Base-by-base conservation (phyloP, 2,329 filamentous ascomycete genomes). In the Alternaria arbusti region DNA sequence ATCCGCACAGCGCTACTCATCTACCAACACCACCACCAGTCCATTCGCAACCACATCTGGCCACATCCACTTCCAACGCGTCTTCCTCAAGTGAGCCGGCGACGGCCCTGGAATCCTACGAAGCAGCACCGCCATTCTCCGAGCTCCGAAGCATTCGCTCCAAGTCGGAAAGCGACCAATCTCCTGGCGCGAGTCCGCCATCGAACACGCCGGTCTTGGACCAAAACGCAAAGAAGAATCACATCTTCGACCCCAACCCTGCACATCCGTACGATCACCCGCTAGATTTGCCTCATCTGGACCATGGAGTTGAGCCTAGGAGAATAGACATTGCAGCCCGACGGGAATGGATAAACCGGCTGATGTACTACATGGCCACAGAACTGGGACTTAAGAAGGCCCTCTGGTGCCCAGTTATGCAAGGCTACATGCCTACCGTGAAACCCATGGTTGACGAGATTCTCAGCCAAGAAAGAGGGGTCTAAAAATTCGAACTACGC, bases 301-400 rank as follows among this genome's bases (percentile, higher is more conserved):
- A 64, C 1, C 61, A 64, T 3, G 66, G 65, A 0, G 62, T 67
- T 1, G 61, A 70, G 22, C 58, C 65, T 3, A 57, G 50, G 17
- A 59, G 25, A 1, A 71, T 77, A 15, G 74, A 78, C 25, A 63
- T 78, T 1, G 59, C 62, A 0, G 73, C 70, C 0, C 51, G 68
- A 7, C 57, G 73, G 0, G 72, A 74, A 49, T 77, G 74, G 75
- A 28, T 78, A 9, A 75, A 76, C 36, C 49, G 68, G 0, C 47
- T 76, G 28, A 40, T 75, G 20, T 75, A 72, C 30, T 78, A 73
- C 32, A 49, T 70, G 2, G 74, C 61, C 1, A 63, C 57, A 2
- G 71, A 75, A 23, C 44, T 78, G 5, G 74, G 74, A 0, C 70
- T 77, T 9, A 74, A 73, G 55, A 75, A 74, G 60, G 75, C 65